Conservation (phyloP, 179 eudicot species). For the Beta corolliflora region DNA sequence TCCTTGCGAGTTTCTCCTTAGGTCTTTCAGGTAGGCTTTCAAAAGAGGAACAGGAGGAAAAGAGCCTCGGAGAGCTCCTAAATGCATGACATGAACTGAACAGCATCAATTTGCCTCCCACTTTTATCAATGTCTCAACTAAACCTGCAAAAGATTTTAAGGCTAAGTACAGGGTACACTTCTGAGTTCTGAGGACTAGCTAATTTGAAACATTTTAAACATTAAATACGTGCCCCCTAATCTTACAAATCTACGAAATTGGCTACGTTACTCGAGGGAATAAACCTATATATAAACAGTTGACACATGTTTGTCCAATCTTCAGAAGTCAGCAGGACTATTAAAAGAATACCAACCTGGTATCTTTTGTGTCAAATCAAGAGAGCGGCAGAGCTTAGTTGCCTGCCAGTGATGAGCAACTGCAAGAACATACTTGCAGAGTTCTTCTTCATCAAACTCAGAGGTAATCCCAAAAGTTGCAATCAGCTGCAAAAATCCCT, state of each 20-base stretch:
- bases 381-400: conserved; percentile 75
- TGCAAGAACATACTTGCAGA: conserved; percentile 70
- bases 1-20: conserved; percentile 60
- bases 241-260: conserved; percentile 18
- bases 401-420: conserved; percentile 63
- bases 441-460: conserved; percentile 63
- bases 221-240: neutral
- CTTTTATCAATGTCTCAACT: conserved; percentile 47
- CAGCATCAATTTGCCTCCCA: conserved; percentile 58
- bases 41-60: conserved; percentile 58
- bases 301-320: conserved; percentile 24
- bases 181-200: neutral
- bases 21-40: conserved; percentile 50
- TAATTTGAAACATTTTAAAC: neutral
- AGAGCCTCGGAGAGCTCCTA: conserved; percentile 47
- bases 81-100: conserved; percentile 60
- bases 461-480: conserved; percentile 72
- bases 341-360: conserved; percentile 76
- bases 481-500: conserved; percentile 71
- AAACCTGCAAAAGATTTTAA: conserved; percentile 43
- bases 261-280: conserved; percentile 1
- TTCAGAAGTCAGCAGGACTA: conserved; percentile 32
- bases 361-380: conserved; percentile 64
- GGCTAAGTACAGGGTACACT: neutral
- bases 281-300: conserved; percentile 26